phyloP scores from a whole-genome alignment of 352 stramenopile genomes.

The Phytophthora pisi region DNA sequence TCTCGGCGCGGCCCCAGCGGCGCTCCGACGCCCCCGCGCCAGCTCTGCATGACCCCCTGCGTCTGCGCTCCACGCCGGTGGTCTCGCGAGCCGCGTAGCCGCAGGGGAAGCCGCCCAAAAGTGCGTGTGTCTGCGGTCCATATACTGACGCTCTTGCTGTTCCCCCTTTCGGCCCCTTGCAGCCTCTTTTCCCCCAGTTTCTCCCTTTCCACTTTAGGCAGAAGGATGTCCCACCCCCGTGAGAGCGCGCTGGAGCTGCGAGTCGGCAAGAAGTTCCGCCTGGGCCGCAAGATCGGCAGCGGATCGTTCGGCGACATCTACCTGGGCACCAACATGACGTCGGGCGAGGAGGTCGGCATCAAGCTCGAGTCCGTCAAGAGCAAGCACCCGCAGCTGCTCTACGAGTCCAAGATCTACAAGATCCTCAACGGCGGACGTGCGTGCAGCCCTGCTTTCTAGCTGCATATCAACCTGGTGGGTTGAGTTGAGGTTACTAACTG shows the following conservation, averaged over 20 bases:
- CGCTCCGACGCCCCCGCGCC: neutral
- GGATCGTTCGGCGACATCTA: constrained; percentile 99
- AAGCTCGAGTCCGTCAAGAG: constrained; percentile 99
- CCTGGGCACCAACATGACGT: constrained; percentile 99
- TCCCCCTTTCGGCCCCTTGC: neutral
- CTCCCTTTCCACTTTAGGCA: constrained; percentile 8
- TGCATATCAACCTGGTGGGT: neutral
- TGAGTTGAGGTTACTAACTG: constrained; percentile 12
- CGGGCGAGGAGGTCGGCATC: constrained; percentile 98
- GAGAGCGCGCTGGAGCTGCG: constrained; percentile 94
- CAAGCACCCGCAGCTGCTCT: constrained; percentile 98
- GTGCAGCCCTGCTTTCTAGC: constrained; percentile 36
- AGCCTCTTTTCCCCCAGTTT: constrained; percentile 26
- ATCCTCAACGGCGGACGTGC: constrained; percentile 98
- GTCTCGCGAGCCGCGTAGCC: neutral
- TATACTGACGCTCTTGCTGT: constrained; percentile 21
- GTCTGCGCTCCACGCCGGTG: constrained; percentile 4
- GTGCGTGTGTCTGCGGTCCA: neutral
- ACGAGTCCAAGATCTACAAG: constrained; percentile 99
- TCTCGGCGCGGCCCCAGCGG: constrained; percentile 6
- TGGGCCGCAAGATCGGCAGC: constrained; percentile 99
- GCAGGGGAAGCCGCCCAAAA: constrained; percentile 11
- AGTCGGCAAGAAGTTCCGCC: constrained; percentile 99
- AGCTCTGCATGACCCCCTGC: constrained; percentile 18
- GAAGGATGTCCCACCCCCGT: constrained; percentile 67